Evolutionary conservation across 257 asterid genomes (phyloP).

Genomic region (Prunella vulgaris): DNA sequence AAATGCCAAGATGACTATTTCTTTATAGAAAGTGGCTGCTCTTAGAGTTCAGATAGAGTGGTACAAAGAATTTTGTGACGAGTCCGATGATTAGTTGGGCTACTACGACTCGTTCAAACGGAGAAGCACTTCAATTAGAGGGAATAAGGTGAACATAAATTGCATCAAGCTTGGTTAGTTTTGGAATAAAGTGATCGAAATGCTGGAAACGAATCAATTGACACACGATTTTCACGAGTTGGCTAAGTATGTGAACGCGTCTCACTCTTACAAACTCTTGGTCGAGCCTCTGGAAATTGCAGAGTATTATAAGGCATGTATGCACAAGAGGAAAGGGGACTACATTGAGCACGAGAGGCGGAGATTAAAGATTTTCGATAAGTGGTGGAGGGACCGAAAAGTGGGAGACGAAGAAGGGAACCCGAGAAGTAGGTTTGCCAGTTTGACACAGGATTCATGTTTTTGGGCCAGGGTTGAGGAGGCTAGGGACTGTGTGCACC

Average conservation of each 20-base stretch:
- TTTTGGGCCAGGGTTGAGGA: constrained; percentile 92
- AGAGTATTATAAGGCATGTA: constrained; percentile 55
- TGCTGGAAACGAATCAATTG: constrained; percentile 64
- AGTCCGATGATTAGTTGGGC: constrained; percentile 64
- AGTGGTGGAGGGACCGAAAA: constrained; percentile 72
- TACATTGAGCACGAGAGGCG: constrained; percentile 71
- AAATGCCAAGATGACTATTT: constrained; percentile 65
- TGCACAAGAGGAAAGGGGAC: constrained; percentile 69
- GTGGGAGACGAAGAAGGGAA: constrained; percentile 39
- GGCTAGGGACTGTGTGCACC: constrained; percentile 47
- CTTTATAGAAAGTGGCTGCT: constrained; percentile 51
- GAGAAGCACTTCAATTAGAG: constrained; percentile 54
- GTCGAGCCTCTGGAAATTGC: constrained; percentile 94
- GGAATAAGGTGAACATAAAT: constrained; percentile 49
- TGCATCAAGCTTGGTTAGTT: constrained; percentile 48
- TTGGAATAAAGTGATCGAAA: constrained; percentile 62
- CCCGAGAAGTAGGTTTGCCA: constrained; percentile 62
- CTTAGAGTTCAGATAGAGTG: constrained; percentile 79
- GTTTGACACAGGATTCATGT: constrained; percentile 80
- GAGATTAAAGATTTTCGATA: constrained; percentile 67
- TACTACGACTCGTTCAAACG: constrained; percentile 79
- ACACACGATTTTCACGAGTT: constrained; percentile 72
- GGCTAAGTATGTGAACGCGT: constrained; percentile 60
- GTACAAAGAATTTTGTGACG: constrained; percentile 65
- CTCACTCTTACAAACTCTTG: constrained; percentile 67